phyloP scores from a whole-genome alignment of 257 asterid genomes.

The Solanum sejunctum region DNA sequence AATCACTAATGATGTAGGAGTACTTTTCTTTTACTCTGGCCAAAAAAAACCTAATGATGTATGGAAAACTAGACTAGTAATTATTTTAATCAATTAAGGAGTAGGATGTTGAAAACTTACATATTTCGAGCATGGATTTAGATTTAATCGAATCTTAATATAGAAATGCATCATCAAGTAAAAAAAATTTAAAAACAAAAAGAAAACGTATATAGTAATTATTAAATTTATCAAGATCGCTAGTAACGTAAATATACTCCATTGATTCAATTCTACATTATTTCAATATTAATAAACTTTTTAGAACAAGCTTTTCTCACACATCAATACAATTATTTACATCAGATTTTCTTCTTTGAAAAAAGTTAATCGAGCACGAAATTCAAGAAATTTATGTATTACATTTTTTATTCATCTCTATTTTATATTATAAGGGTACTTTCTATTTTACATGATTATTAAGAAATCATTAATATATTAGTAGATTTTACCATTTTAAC shows the following conservation, averaged over 20 bases:
- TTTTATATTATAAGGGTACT: too few species aligned
- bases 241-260: neutral
- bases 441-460: too few species aligned
- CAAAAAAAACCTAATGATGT: neutral
- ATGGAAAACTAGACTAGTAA: neutral
- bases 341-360: too few species aligned
- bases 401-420: too few species aligned
- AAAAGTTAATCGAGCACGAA: rapidly evolving
- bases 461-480: too few species aligned
- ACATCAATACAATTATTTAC: neutral
- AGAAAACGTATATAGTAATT: too few species aligned
- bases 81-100: neutral
- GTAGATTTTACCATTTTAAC: too few species aligned
- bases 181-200: neutral
- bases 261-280: neutral
- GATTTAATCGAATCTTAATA: rapidly evolving
- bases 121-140: too few species aligned
- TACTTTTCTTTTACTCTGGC: neutral
- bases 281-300: neutral
- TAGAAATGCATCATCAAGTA: neutral
- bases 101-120: neutral
- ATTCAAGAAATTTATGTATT: neutral
- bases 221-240: too few species aligned
- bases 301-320: neutral
- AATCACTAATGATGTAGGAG: neutral